Evolutionary conservation across 176 grass and related monocot species (phyloP), one percentile per base, ranked within the genome.

Genomic region (Carex pumila): DNA sequence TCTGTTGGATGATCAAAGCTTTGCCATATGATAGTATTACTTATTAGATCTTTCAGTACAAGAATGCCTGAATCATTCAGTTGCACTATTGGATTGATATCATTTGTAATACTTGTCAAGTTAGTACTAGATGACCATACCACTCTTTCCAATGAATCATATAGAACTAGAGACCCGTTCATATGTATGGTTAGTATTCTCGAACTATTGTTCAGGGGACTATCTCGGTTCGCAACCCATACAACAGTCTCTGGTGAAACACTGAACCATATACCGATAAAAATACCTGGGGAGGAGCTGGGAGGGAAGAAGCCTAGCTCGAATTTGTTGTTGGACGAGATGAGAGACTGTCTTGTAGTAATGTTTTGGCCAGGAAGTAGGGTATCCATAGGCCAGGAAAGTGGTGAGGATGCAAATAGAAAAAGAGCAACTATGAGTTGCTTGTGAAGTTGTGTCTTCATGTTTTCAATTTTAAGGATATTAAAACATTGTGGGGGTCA

Each of bases 201-300:
- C 17, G 79, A 77, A 1, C 61, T 69, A 64, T 17, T 59, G 39
- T 66, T 87, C 2, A 91, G 68, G 7, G 91, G 87, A 75, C 45
- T 47, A 67, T 85, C 87, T 32, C 91, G 81, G 81, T 94, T 94
- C 60, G 92, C 88, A 54, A 94, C 89, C 92, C 92, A 94, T 14
- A 94, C 73, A 4, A 94, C 54, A 63, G 75, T 81, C 36, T 41
- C 49, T 12, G 90, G 73, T 25, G 85, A 71, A 37, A 80, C 75
- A 43, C 72, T 82, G 84, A 86, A 94, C 92, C 90, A 91, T 29
- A 94, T 90, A 45, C 92, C 92, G 0, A 91, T 80, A 17, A 19
- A 94, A 65, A 84, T 63, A 50, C 57, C 84, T 22, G 80, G 52
- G 49, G 19, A 49, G 32, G 58, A 59, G 79, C 72, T 43, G 13